Evolutionary conservation across 805 yeast genomes (phyloP).

Genomic region (Kuraishia ogatae): DNA sequence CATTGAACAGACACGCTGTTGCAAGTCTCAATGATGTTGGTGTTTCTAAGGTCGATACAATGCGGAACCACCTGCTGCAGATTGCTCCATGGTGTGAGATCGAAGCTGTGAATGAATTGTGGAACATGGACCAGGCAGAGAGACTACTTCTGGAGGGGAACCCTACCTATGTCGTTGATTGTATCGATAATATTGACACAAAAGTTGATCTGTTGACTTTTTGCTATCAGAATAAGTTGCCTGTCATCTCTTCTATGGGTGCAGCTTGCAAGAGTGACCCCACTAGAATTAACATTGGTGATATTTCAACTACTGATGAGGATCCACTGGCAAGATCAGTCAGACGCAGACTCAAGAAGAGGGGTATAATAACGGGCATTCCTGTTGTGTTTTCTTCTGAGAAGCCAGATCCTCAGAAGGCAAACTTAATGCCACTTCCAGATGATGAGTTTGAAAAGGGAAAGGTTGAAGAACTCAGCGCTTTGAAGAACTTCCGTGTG

Average conservation of each 20-base stretch:
- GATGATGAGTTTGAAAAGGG: slow-evolving; percentile 78
- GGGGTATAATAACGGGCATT: slow-evolving; percentile 68
- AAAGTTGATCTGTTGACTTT: slow-evolving; percentile 82
- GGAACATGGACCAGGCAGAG: slow-evolving; percentile 61
- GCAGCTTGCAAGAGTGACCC: slow-evolving; percentile 97
- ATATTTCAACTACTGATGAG: slow-evolving; percentile 83
- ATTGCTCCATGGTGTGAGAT: slow-evolving; percentile 94
- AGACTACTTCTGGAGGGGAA: slow-evolving; percentile 44
- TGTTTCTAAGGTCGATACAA: slow-evolving; percentile 75
- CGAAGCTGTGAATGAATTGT: slow-evolving; percentile 69
- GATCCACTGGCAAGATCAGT: slow-evolving; percentile 88
- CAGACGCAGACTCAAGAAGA: slow-evolving; percentile 71
- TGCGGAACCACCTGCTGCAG: slow-evolving; percentile 54
- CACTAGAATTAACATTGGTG: slow-evolving; percentile 82
- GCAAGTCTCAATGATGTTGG: slow-evolving; percentile 93
- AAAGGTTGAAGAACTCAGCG: slow-evolving; percentile 77
- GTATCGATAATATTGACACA: slow-evolving; percentile 96
- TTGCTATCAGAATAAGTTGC: slow-evolving; percentile 50
- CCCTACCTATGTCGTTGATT: slow-evolving; percentile 83
- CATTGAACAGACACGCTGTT: slow-evolving; percentile 89
- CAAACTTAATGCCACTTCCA: slow-evolving; percentile 75
- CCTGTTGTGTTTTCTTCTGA: slow-evolving; percentile 91
- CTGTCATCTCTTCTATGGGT: slow-evolving; percentile 89
- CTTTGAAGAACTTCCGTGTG: slow-evolving; percentile 84
- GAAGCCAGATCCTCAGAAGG: slow-evolving; percentile 94